Base-by-base conservation (phyloP, 352 stramenopile genomes). In the Phytophthora ohioensis region DNA sequence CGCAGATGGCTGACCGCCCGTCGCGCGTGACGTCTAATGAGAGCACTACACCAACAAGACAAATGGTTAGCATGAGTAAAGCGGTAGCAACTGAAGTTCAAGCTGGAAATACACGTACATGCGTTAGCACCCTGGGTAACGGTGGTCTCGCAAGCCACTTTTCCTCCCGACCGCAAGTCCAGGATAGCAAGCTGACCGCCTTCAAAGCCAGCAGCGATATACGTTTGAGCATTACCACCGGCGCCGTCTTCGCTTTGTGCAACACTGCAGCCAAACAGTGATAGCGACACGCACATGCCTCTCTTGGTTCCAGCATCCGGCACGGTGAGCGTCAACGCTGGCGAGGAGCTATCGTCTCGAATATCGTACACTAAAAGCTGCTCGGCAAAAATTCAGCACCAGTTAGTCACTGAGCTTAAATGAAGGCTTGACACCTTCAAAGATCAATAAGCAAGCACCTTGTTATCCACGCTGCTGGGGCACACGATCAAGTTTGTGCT, bases 171-270 rank as follows among this genome's bases (percentile, higher is more conserved):
- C 8, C 87, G 84, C 49, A 92, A 64, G 52, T 95, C 88, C 35
- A 93, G 55, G 15, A 93, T 56, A n/a, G 75, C 74, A 41, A 95
- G 73, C 63, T 87, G 76, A 4, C 88, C 88, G 55, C 87, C 82
- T 79, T 95, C 88, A 58, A 87, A 93, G 8, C 86, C 87, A 13
- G 78, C 82, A 5, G 69, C 83, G 41, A 93, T 76, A 62, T 84
- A 92, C 5, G 75, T 67, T 41, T 78, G 64, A 46, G 56, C 10
- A 61, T 64, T 67, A 12, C 69, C 48, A 4, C 67, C 60, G 31
- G 53, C 38, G 12, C 59, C 61, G 49, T 63, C 49, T 34, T 71
- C 67, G 15, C 30, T 63, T 46, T 69, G 49, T 3, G 47, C 46
- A 59, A 67, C 32, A 32, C 71, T 77, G 48, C 70, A 77, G 11